Base-by-base conservation (phyloP, 345 rosid species). In the Brassica nigra region DNA sequence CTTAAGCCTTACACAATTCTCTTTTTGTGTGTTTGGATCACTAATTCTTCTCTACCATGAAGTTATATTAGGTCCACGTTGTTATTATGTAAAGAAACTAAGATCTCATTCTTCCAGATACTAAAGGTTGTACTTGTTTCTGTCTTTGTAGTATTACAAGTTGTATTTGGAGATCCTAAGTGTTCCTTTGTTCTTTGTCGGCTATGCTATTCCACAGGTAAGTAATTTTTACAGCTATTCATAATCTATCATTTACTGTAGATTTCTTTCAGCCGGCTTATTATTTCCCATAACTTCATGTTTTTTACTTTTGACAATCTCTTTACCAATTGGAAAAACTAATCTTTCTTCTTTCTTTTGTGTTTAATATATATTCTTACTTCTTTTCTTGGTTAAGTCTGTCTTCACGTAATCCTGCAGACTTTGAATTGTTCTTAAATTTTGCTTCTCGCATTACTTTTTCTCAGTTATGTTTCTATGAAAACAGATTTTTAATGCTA, bases 151-250 rank as follows among this genome's bases (percentile, higher is more conserved):
- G 98, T 85, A 74, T 77, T 90, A 87, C 88, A 89, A 84, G 84
- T 28, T 61, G 37, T 90, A 88, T 74, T 78, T 94, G 89, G 85
- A 89, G 72, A 5, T 91, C 71, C 55, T 90, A 73, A 81, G 92
- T 2, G 61, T 91, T 47, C 92, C 97, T 77, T 42, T 92, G 44
- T 71, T 94, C 72, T 81, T 82, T 80, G 83, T 86, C 9, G 86
- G 90, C 77, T 85, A 72, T 77, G 86, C 74, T 80, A 83, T 94
- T 81, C 98, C 98, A 28, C 94, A 90, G 89, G 97, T 94, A 85
- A 80, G 57, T 52, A 49, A n/a, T 52, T 49, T 49, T 23, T 23
- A 23, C 27, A 23, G 27, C 27, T 23, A 23, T 23, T 23, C 1
- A 23, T 23, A 23, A 23, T 23, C 27, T 23, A 23, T 23, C 27